Percentiles rank a stretch among this genome's conserved stretches.
These are phyloP conservation scores for Phaeophleospora eucalypticola DNA, from an alignment of 2,329 filamentous ascomycete species.

Conservation along the genomic window DNA sequence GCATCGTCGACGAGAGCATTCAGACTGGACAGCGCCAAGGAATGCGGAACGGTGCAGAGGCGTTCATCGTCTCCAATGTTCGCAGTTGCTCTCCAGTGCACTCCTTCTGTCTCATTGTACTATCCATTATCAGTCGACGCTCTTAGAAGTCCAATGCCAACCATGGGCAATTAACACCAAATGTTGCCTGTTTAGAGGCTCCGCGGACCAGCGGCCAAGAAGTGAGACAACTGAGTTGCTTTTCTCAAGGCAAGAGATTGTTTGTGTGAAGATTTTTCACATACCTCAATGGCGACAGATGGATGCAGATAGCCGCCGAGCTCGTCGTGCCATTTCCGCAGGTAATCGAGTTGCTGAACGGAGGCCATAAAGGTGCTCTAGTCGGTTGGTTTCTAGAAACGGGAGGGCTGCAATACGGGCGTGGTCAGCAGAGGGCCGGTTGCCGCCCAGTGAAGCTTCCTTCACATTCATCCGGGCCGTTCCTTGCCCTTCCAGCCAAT, in stretches of 20 bases:
- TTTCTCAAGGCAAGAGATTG: neutral
- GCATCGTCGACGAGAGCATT: conserved; percentile 36
- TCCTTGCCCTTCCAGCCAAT: no score
- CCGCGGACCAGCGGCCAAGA: no score
- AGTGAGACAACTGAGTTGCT: neutral
- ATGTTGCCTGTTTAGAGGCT: no score
- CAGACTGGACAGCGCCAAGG: conserved; percentile 33
- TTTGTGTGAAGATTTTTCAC: neutral
- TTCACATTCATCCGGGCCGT: no score
- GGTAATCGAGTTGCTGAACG: conserved; percentile 10
- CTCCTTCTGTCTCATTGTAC: conserved; percentile 22
- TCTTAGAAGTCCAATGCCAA: no score
- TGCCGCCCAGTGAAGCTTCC: no score
- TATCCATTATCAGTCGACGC: neutral
- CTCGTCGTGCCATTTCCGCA: conserved; percentile 30
- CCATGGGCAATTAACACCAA: no score
- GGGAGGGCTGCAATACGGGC: no score
- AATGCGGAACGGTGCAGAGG: conserved; percentile 30
- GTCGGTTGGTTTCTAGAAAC: neutral
- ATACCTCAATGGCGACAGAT: conserved; percentile 20
- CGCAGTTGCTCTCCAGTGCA: conserved; percentile 25
- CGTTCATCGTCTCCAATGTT: conserved; percentile 18
- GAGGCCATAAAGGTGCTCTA: neutral
- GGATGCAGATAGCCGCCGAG: conserved; percentile 31
- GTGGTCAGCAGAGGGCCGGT: no score